Percentiles rank a stretch among this genome's conserved stretches.
Evolutionary conservation across 148 eudicot genomes (phyloP).

Genomic region (Vaccinium macrocarpon): DNA sequence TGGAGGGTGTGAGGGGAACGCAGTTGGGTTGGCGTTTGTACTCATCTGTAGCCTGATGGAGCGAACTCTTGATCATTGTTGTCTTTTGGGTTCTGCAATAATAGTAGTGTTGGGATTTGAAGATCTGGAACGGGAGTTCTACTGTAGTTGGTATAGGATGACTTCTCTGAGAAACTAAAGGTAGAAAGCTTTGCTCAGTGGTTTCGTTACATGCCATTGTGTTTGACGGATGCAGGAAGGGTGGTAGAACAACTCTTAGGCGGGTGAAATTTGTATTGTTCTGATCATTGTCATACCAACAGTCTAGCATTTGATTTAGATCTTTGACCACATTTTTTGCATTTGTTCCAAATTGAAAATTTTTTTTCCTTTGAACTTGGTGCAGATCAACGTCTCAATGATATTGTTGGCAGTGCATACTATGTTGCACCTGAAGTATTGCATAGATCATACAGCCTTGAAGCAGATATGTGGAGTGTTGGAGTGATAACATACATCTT

Average conservation of each 20-base stretch:
- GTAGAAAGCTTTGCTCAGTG: not conserved
- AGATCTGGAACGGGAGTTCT: not conserved
- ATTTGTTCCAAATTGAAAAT: not conserved
- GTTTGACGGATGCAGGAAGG: not conserved
- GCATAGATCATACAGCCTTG: slow-evolving; percentile 85
- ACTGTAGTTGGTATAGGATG: not conserved
- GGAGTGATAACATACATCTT: slow-evolving; percentile 95
- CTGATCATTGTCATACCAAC: not conserved
- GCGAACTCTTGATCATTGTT: not conserved
- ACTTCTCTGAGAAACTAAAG: not conserved
- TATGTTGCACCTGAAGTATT: slow-evolving; percentile 99
- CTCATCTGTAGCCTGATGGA: not conserved
- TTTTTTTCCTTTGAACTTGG: slow-evolving; percentile 14
- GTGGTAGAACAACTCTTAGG: not conserved
- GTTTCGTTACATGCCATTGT: not conserved
- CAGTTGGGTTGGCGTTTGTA: not conserved
- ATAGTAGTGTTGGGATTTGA: not conserved
- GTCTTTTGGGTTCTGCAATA: not conserved
- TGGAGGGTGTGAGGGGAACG: not conserved
- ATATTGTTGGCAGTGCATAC: slow-evolving; percentile 97
- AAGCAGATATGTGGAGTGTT: slow-evolving; percentile 95
- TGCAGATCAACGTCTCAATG: slow-evolving; percentile 90
- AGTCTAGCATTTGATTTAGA: slow-evolving; percentile 1
- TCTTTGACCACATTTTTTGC: not conserved
- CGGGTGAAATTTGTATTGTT: not conserved